Conservation (phyloP, 1,139 yeast genomes). For the Suhomyces guaymorum region DNA sequence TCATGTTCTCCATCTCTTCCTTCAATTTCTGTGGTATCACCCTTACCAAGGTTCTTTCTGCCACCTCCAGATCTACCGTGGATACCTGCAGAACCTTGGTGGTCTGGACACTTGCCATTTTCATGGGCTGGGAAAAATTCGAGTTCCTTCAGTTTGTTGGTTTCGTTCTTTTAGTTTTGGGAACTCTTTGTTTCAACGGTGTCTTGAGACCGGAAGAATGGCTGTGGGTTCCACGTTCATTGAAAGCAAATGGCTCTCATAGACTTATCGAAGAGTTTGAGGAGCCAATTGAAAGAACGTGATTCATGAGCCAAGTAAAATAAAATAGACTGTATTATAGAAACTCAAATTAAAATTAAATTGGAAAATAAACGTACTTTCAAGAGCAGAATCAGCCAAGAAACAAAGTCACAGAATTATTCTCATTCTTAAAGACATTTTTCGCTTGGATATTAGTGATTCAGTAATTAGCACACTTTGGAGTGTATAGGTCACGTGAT, state of each 20-base stretch:
- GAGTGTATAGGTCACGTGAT: too few relatives aligned
- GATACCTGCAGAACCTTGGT: constrained; percentile 76
- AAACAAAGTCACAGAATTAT: too few relatives aligned
- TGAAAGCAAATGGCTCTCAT: constrained; percentile 7
- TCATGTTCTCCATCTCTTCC: constrained; percentile 70
- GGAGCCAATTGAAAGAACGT: constrained; percentile 8
- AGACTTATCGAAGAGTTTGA: constrained; percentile 7
- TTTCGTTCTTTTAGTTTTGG: constrained; percentile 63
- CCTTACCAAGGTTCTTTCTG: constrained; percentile 64
- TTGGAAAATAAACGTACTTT: too few relatives aligned
- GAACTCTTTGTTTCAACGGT: constrained; percentile 75
- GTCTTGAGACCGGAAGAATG: constrained; percentile 54
- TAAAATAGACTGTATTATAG: too few relatives aligned
- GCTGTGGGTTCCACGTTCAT: constrained; percentile 42
- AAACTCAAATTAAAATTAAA: too few relatives aligned
- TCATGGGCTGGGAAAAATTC: constrained; percentile 79
- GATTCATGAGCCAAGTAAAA: too few relatives aligned
- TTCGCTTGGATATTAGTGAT: too few relatives aligned
- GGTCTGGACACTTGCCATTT: constrained; percentile 74
- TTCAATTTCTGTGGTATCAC: constrained; percentile 78
- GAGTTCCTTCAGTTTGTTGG: constrained; percentile 63
- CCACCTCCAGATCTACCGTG: constrained; percentile 77
- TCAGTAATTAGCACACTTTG: too few relatives aligned
- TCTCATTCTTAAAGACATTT: too few relatives aligned
- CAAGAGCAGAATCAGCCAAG: too few relatives aligned